phyloP scores from a whole-genome alignment of 2,329 filamentous ascomycete species.

The Fusarium drepaniforme region DNA sequence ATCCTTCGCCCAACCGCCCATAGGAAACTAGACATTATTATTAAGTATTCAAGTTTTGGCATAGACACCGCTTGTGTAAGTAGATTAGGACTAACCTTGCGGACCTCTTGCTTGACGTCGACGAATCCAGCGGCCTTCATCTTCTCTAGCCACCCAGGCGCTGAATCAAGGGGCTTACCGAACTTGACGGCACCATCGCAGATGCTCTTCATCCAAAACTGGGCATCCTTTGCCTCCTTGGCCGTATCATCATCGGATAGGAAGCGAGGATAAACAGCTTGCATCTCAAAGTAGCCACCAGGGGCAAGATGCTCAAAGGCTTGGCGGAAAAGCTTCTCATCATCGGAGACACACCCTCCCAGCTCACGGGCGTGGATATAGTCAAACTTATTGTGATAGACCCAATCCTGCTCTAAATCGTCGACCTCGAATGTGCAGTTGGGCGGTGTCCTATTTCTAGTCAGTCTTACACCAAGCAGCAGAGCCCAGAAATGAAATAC shows the following conservation, averaged over 20 bases:
- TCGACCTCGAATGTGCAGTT: neutral
- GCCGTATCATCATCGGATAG: neutral
- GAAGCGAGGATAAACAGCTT: neutral
- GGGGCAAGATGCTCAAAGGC: neutral
- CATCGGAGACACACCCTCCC: neutral
- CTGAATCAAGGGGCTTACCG: constrained; percentile 13
- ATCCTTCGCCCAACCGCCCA: constrained; percentile 8
- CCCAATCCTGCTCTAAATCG: neutral
- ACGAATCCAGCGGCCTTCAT: constrained; percentile 2
- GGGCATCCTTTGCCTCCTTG: neutral
- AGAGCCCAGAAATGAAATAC: neutral
- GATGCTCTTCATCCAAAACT: constrained; percentile 18
- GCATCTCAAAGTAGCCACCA: neutral
- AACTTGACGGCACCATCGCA: constrained; percentile 16
- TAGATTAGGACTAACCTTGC: neutral
- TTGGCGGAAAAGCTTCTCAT: neutral
- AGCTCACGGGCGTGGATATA: neutral
- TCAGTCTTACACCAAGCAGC: neutral
- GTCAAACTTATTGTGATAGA: neutral
- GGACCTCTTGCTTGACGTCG: constrained; percentile 3
- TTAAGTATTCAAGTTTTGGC: neutral
- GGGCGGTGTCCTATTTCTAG: neutral
- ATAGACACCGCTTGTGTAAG: fast-evolving
- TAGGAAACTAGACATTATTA: neutral
- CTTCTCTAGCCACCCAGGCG: constrained; percentile 2